Base-by-base conservation (phyloP, 139 green algal genomes). In the Auxenochlorella pyrenoidosa region DNA sequence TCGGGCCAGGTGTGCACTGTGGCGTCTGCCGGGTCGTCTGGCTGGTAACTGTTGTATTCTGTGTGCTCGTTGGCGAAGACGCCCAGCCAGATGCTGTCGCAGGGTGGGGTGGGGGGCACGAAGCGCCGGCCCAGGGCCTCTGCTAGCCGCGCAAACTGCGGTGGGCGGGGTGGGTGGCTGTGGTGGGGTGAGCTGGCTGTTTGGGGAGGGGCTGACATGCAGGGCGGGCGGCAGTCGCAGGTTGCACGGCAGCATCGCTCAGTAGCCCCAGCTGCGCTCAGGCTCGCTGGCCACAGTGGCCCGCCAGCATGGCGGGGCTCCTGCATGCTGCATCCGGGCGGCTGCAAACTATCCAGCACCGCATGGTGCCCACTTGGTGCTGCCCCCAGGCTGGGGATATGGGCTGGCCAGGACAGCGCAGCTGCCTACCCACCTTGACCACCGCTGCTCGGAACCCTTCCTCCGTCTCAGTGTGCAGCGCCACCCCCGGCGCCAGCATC, bases 401-500 rank as follows among this genome's bases (percentile, higher is more conserved):
- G n/a, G n/a, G 0, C 22, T 44, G 8, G 16, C 68, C 68, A 41
- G 2, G 15, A 43, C 8, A 13, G 28, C 26, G 4, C 63, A 18
- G 13, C 63, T 36, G 6, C 13, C 28, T 71, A 3, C 63, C 10
- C 34, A 76, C 70, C 70, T 76, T 76, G 34, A 76, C 70, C 70
- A 76, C 70, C n/a, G 38, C 36, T 28, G 6, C 70, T 21, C 34
- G 34, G 70, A 76, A 76, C 10, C 5, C 70, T 19, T 76, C 70
- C n/a, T 76, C 70, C 10, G 70, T 76, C 2, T 76, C 70, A 2
- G 70, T 76, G 70, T 76, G 34, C 70, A 41, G 36, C 2, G 70
- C 70, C 70, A 76, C 70, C 16, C 70, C 70, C 34, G 70, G 70
- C n/a, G 70, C 70, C 70, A 76, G 70, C 70, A 76, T 76, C n/a